Evolutionary conservation across 176 grass and related monocot species (phyloP), one percentile per base, ranked within the genome.

Genomic region (Carex cristatella): DNA sequence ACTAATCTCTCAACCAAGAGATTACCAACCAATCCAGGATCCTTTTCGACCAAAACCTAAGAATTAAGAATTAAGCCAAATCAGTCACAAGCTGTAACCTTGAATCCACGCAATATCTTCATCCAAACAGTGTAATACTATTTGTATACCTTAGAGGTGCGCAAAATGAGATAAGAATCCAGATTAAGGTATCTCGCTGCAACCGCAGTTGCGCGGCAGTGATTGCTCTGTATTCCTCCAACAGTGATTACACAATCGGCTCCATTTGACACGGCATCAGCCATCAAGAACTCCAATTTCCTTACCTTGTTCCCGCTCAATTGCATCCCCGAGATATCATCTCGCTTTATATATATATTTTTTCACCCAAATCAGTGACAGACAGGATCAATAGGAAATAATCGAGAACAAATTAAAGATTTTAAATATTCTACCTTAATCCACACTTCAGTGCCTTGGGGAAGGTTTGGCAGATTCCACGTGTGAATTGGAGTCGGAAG

Each of bases 261-360:
- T 0, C 91, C 93, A 68, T 89, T 81, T 0, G 88, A 79, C 2
- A 92, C 71, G 0, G 91, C 96, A 51, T 98, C 93, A 0, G 88
- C 91, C 91, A 98, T 71, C 81, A 98, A 86, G 80, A 98, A 98
- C 70, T 98, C 95, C 10, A 98, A 86, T 84, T 98, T 98, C 85
- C 96, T 84, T 46, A 94, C 96, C 87, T 98, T 98, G 79, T 98
- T 98, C 3, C 96, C 96, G 27, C 96, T 98, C 70, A 98, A 79
- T 60, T 98, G 96, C 96, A 98, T 98, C 16, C 96, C 96, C 0
- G 96, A 98, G 16, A 98, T 84, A 81, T 98, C 96, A 51, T 98
- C 93, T 61, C 96, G 83, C 96, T 98, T 49, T 56, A 16, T 16
- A 33, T 63, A 63, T 63, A 46, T 80, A 54, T 80, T 62, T 79